Evolutionary conservation across 768 basidiomycete genomes (phyloP).

Genomic region (Sutorius australiensis): DNA sequence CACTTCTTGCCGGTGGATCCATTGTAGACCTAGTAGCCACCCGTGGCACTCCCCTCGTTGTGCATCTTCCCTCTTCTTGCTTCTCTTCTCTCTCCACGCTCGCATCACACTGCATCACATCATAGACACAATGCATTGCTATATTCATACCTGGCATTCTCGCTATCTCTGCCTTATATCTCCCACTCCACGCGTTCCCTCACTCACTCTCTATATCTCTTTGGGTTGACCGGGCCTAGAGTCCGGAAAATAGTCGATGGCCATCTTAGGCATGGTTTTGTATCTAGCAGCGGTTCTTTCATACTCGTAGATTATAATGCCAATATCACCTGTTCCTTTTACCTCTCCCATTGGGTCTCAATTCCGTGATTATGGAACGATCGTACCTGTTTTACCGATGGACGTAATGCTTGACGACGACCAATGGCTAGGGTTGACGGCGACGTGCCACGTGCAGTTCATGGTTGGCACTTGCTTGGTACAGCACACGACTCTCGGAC

Average conservation of each 20-base stretch:
- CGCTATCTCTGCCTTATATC: slow-evolving; percentile 2
- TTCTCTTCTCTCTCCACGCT: neutral
- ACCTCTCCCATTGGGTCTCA: neutral
- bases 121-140: slow-evolving; percentile 34
- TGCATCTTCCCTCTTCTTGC: slow-evolving; percentile 6
- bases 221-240: slow-evolving; percentile 19
- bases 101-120: slow-evolving; percentile 27
- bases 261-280: slow-evolving; percentile 13
- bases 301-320: slow-evolving; percentile 26
- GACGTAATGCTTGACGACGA: neutral
- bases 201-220: slow-evolving; percentile 6
- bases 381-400: neutral
- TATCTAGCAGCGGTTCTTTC: slow-evolving; percentile 14
- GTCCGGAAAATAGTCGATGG: slow-evolving; percentile 13
- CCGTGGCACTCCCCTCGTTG: slow-evolving; percentile 18
- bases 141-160: slow-evolving; percentile 35
- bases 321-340: neutral
- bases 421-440: no score
- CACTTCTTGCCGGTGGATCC: slow-evolving; percentile 5
- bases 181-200: neutral
- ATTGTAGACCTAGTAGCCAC: slow-evolving; percentile 24
- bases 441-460: no score
- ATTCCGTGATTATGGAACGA: no score
- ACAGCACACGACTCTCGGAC: neutral
- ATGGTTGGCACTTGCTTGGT: neutral